These are phyloP conservation scores for Diutina rugosa DNA, from an alignment of 1,139 yeast species.

Conservation along the genomic window DNA sequence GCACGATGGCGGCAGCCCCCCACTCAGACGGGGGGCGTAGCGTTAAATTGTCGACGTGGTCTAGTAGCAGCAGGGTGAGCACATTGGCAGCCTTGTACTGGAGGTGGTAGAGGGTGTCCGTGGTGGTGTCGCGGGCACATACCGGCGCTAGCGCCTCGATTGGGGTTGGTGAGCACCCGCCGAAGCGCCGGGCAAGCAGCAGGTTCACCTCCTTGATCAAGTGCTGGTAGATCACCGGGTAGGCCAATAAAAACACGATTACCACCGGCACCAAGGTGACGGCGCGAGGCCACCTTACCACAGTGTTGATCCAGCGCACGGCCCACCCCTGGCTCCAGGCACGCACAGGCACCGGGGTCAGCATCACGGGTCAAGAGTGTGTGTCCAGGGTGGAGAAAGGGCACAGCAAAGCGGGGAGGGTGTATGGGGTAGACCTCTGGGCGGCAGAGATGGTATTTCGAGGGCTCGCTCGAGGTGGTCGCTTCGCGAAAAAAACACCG, in stretches of 20 bases:
- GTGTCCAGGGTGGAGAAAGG: not conserved
- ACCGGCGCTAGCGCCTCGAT: not conserved
- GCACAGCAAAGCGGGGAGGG: not conserved
- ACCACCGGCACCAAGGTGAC: conserved; percentile 12
- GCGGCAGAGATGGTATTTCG: not conserved
- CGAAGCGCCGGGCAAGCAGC: not conserved
- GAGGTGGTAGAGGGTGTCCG: not conserved
- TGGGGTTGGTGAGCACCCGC: not conserved
- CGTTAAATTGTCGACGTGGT: not conserved
- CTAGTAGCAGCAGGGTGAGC: not conserved
- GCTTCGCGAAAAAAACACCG: not conserved
- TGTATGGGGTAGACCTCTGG: not conserved
- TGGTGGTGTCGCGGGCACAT: not conserved
- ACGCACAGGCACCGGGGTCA: not conserved
- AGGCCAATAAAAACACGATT: conserved; percentile 11
- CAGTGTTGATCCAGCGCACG: not conserved
- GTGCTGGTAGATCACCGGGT: conserved; percentile 12
- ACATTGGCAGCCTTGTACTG: not conserved
- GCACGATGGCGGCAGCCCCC: conserved; percentile 4
- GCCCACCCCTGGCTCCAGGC: not conserved
- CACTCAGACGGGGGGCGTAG: not conserved
- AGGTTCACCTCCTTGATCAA: not conserved
- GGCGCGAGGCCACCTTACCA: not conserved
- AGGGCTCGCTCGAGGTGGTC: not conserved
- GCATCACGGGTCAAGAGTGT: not conserved